Conservation (phyloP, 2,329 filamentous ascomycete species). For the Neoscytalidium dimidiatum region DNA sequence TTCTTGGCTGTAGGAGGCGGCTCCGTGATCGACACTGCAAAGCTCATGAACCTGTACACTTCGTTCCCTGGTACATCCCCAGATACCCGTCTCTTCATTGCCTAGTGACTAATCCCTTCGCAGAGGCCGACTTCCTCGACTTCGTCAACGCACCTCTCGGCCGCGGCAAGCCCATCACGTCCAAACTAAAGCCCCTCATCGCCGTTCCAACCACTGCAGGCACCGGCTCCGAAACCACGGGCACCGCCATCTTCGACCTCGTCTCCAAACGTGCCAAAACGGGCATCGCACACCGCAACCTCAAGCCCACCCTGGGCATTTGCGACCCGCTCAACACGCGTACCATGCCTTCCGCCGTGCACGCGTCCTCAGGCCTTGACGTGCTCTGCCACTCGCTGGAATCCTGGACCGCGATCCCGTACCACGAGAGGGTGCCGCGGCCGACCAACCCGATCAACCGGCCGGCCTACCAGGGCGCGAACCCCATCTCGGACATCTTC, state of each 20-base stretch:
- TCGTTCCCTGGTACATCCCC: constrained; percentile 63
- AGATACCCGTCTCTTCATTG: no score
- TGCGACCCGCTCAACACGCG: constrained; percentile 84
- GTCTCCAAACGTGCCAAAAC: constrained; percentile 90
- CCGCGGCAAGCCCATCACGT: constrained; percentile 74
- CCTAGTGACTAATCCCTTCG: background rate
- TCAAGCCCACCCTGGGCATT: constrained; percentile 94
- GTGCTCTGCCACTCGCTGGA: constrained; percentile 95
- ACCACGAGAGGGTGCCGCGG: constrained; percentile 78
- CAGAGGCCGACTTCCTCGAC: constrained; percentile 88
- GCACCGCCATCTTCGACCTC: constrained; percentile 96
- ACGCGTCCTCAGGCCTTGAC: constrained; percentile 87
- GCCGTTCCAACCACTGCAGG: constrained; percentile 85
- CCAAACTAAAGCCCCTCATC: constrained; percentile 72
- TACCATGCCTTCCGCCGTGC: constrained; percentile 94
- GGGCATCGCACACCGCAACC: constrained; percentile 88
- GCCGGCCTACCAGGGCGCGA: constrained; percentile 94
- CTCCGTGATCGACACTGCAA: constrained; percentile 96
- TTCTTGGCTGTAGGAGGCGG: constrained; percentile 91
- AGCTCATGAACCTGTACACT: constrained; percentile 96
- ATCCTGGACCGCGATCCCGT: constrained; percentile 97
- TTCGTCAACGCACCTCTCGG: constrained; percentile 96
- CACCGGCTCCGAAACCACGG: constrained; percentile 91
- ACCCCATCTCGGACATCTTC: constrained; percentile 97
- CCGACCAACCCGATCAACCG: constrained; percentile 87